phyloP scores from a whole-genome alignment of 129 eudicot species.

The Logfia minima region DNA sequence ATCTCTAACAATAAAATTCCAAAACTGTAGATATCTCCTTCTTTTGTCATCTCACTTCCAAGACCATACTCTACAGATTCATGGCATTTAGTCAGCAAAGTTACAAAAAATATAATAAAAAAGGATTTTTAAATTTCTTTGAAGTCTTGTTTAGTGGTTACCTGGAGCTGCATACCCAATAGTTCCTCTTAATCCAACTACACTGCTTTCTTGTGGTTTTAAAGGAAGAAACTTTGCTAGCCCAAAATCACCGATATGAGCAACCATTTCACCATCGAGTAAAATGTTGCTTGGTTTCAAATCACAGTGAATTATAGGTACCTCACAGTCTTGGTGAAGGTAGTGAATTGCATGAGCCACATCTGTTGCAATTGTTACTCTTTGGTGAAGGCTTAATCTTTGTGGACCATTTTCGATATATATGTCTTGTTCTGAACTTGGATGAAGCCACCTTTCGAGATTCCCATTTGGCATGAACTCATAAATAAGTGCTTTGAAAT shows the following conservation, averaged over 20 bases:
- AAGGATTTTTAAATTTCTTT: background rate
- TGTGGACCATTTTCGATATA: constrained; percentile 8
- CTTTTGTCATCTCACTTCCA: constrained; percentile 46
- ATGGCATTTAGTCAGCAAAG: background rate
- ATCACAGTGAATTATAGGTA: constrained; percentile 41
- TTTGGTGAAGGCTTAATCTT: constrained; percentile 23
- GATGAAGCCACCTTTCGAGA: constrained; percentile 41
- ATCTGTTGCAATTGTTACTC: constrained; percentile 37
- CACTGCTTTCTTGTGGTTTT: constrained; percentile 39
- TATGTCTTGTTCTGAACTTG: constrained; percentile 21
- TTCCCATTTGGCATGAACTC: constrained; percentile 45
- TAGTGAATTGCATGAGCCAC: constrained; percentile 39
- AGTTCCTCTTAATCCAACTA: constrained; percentile 49
- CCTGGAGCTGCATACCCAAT: constrained; percentile 55
- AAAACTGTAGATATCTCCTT: constrained; percentile 39
- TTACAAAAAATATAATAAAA: background rate
- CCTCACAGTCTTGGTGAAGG: constrained; percentile 34
- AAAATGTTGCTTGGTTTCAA: constrained; percentile 42
- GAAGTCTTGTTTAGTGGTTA: constrained; percentile 6
- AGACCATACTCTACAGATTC: constrained; percentile 37
- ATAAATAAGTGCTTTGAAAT: constrained; percentile 41
- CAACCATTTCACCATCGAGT: constrained; percentile 40
- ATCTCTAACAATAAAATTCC: constrained; percentile 40
- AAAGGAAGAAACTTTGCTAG: constrained; percentile 39
- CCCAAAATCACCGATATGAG: constrained; percentile 42